Conservation (phyloP, 805 yeast species). For the Candida insectorum region DNA sequence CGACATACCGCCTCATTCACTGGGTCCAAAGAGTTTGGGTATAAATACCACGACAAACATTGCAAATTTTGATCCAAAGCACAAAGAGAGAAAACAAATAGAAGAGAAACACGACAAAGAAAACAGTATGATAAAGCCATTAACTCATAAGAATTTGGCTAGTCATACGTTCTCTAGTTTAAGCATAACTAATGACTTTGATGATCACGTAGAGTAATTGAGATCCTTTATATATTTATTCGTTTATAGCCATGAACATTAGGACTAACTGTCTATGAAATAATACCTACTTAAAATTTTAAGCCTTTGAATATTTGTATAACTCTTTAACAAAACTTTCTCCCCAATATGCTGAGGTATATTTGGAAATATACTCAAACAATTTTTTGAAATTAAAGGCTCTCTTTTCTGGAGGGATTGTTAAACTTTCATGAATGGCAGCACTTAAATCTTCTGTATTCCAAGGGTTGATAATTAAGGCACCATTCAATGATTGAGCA, state of each 20-base stretch:
- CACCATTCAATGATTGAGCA: constrained; percentile 96
- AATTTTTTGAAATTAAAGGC: constrained; percentile 75
- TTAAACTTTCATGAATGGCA: constrained; percentile 81
- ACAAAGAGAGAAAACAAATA: constrained; percentile 1
- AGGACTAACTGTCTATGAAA: too few species aligned
- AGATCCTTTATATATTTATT: not conserved
- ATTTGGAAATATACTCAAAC: constrained; percentile 84
- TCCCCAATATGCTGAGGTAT: constrained; percentile 97
- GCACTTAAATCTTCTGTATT: constrained; percentile 90
- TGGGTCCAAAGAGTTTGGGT: constrained; percentile 7
- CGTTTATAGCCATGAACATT: not conserved
- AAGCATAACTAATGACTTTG: constrained; percentile 11
- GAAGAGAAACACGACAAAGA: constrained; percentile 17
- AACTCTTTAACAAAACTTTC: constrained; percentile 91
- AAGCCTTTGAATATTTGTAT: constrained; percentile 39
- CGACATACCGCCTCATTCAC: constrained; percentile 17
- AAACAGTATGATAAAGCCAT: constrained; percentile 15
- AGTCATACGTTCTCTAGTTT: constrained; percentile 19
- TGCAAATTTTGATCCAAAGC: not conserved
- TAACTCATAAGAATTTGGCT: constrained; percentile 28
- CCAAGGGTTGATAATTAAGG: constrained; percentile 96
- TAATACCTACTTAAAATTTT: too few species aligned
- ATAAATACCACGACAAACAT: constrained; percentile 9
- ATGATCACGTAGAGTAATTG: constrained; percentile 18
- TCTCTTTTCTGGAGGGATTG: constrained; percentile 79